Base-by-base conservation (phyloP, 2,329 filamentous ascomycete species). In the Rosellinia necatrix region DNA sequence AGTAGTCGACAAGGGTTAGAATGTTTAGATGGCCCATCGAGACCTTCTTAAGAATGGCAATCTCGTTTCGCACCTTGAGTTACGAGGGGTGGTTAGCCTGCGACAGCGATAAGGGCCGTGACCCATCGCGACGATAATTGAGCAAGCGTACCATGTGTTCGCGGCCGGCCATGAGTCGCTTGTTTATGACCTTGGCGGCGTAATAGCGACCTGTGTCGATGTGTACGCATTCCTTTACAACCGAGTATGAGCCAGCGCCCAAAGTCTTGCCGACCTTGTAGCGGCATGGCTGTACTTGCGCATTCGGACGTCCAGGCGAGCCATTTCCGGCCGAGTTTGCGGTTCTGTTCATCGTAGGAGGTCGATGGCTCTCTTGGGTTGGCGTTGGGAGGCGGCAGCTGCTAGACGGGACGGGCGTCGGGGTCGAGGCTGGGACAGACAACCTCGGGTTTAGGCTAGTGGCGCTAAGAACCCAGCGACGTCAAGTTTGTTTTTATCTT, bases 1-100 rank as follows among this genome's bases (percentile, higher is more conserved):
- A 99, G 76, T 97, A 99, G 78, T 99, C 94, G 68, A 97, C 94
- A 56, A 99, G 82, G 1, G 94, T 99, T 59, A 99, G 79, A 72
- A 99, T 97, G 72, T 99, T 99, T 74, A 94, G 91, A 76, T 99
- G 93, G 52, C 94, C 94, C 90, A 99, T 96, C 1, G 93, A 97
- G n/a, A 99, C 93, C 70, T 89, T 89, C 75, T 97, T 97, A 64
- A 99, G 82, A 22, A 99, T 92, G 6, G 94, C 93, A 68, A 99
- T 99, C 77, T 99, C 94, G 73, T 99, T 99, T 61, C 94, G 89
- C 56, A 96, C 91, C 91, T 96, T 57, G n/a, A 40, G 35, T 24
- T 13, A 19, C 15, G 4, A 21, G 22, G 37, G 12, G 37, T 27
- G 29, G 42, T 60, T 49, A 58, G 55, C 19, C 35, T n/a, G 8